Base-by-base conservation (phyloP, 371 early-diverging fungal species). In the Syncephalis plumigaleata region DNA sequence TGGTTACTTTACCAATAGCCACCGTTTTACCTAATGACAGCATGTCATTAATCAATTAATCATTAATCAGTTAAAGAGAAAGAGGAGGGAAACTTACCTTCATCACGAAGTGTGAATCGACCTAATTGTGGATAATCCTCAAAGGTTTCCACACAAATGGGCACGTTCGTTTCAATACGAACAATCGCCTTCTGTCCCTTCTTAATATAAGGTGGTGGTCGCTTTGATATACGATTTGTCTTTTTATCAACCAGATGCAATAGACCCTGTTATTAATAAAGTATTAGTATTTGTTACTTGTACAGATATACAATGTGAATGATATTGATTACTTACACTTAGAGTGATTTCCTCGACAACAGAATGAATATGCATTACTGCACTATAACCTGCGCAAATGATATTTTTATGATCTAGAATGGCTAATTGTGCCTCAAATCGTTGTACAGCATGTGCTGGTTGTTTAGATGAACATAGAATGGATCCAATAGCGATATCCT, bases 41-140 rank as follows among this genome's bases (percentile, higher is more conserved):
- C n/a, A 42, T 27, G 25, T n/a, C 7, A 9, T 3, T 4, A 1
- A 49, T 22, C 45, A 1, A 39, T 13, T 2, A 21, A 56, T 27
- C 23, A 21, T 26, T 42, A 60, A 25, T 20, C 9, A 48, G n/a
- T 27, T 3, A 42, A 54, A 24, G 11, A 31, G 7, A 40, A 25
- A 3, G n/a, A 45, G 20, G 42, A 25, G 21, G 39, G 24, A 45
- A 22, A 39, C 46, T 53, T 63, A 65, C 83, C 84, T 75, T 94
- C 93, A 59, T 94, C 93, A 57, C 98, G 84, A 20, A 97, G 69
- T 23, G 92, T 94, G 71, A 97, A 95, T 43, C 98, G 77, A 42
- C 98, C 95, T 23, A 97, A 65, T 63, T 91, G 92, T 44, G 87
- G 84, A 54, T 80, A 78, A 31, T 88, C 84, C n/a, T 69, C 73